phyloP scores from a whole-genome alignment of 352 stramenopile genomes.

The Pilasporangium apinafurcum region DNA sequence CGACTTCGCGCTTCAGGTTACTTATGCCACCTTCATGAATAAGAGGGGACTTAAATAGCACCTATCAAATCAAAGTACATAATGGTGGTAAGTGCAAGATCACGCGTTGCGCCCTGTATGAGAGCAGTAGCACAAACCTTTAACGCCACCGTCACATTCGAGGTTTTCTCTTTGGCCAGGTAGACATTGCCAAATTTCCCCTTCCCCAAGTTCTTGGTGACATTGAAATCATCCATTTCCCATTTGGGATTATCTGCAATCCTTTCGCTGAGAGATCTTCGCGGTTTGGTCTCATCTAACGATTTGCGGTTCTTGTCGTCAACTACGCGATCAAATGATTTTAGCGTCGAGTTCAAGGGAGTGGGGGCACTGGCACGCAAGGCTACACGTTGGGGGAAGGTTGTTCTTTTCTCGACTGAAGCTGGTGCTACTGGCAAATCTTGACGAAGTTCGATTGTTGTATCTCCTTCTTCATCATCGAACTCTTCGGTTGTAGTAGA shows the following conservation, averaged over 20 bases:
- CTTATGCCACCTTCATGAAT: constrained; percentile 40
- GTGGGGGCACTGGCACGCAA: constrained; percentile 14
- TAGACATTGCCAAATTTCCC: constrained; percentile 87
- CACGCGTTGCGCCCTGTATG: no score
- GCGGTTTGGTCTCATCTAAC: constrained; percentile 30
- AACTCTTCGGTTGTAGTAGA: not conserved
- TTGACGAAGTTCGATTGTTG: not conserved
- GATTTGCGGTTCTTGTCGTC: constrained; percentile 23
- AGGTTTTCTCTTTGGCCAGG: constrained; percentile 62
- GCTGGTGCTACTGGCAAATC: not conserved
- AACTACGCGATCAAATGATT: constrained; percentile 7
- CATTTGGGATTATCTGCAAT: constrained; percentile 51
- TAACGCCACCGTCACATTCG: constrained; percentile 60
- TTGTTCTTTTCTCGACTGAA: constrained; percentile 3
- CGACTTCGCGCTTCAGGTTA: constrained; percentile 78
- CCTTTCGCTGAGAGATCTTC: constrained; percentile 36
- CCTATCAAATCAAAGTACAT: constrained; percentile 15
- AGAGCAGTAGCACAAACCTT: constrained; percentile 37
- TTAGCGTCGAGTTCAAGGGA: constrained; percentile 8
- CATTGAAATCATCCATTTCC: constrained; percentile 70
- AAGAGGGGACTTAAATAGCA: constrained; percentile 61
- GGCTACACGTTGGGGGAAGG: constrained; percentile 27
- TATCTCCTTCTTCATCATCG: constrained; percentile 14
- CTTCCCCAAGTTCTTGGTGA: constrained; percentile 76
- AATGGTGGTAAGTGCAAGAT: not conserved